phyloP scores from a whole-genome alignment of 2,329 filamentous ascomycete genomes.

The Lizonia empirigonia region DNA sequence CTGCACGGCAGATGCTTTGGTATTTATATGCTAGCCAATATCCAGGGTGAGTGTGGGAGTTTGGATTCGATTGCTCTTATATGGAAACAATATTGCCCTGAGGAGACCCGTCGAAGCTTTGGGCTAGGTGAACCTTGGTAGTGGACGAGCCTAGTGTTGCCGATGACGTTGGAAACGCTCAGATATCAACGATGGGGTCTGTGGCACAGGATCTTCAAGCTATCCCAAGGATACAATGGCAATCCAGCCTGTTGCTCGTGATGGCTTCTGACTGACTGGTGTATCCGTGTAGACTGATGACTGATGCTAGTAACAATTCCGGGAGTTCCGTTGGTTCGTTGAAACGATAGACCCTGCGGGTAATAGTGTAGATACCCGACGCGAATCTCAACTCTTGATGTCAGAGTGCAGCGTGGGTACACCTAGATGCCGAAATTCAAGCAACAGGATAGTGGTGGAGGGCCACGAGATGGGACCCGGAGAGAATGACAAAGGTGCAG shows the following conservation, averaged over 20 bases:
- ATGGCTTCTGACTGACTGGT: slow-evolving; percentile 25
- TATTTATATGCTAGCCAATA: neutral
- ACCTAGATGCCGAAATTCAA: slow-evolving; percentile 1
- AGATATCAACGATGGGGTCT: slow-evolving; percentile 1
- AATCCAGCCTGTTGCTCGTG: slow-evolving; percentile 25
- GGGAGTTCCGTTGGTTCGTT: slow-evolving; percentile 19
- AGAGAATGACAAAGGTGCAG: slow-evolving; percentile 7
- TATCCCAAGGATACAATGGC: slow-evolving; percentile 19
- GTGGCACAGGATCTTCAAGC: neutral
- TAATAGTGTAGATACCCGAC: slow-evolving; percentile 3
- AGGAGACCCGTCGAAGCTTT: neutral
- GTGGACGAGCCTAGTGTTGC: slow-evolving; percentile 14
- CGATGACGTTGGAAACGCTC: slow-evolving; percentile 14
- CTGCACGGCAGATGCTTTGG: neutral
- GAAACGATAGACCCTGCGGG: slow-evolving; percentile 1
- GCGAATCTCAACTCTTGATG: slow-evolving; percentile 1
- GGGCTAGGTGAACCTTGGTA: slow-evolving; percentile 3
- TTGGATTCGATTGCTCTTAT: slow-evolving; percentile 6
- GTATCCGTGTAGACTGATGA: slow-evolving; percentile 13
- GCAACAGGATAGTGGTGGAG: neutral
- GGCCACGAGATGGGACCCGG: slow-evolving; percentile 4
- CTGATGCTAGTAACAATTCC: slow-evolving; percentile 26
- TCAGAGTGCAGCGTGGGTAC: slow-evolving; percentile 7
- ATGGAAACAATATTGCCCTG: slow-evolving; percentile 3
- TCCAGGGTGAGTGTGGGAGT: neutral